Base-by-base conservation (phyloP, 2,329 filamentous ascomycete species). In the Phoma sp. region DNA sequence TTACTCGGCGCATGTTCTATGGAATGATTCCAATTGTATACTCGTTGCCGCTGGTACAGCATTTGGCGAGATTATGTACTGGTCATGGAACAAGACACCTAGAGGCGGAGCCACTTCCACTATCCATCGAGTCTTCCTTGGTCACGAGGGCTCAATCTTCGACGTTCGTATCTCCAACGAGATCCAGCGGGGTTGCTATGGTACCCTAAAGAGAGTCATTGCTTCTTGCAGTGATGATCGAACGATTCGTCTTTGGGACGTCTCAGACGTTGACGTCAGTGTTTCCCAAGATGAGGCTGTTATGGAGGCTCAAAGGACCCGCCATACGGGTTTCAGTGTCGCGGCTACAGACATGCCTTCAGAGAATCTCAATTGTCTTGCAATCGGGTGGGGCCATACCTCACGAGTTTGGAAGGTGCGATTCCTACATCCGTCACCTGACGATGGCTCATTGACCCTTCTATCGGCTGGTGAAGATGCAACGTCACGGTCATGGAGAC, bases 191-290 rank as follows among this genome's bases (percentile, higher is more conserved):
- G 55, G 43, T 11, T 49, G 57, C 37, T 55, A 52, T 23, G 54
- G 62, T 77, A 82, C 1, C 69, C 77, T 61, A 73, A 77, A 79
- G 24, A 81, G 89, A 46, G 73, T 96, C n/a, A 80, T 99, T 30
- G 90, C 89, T 11, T 97, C 90, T 66, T 99, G 95, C 71, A 98
- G 93, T 68, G 95, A 99, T 69, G 95, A 99, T 74, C 84, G 95
- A 45, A 96, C 92, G 0, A 86, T 99, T 22, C 83, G 90, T 11
- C 77, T 98, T 1, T 98, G 95, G 93, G 86, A 96, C 68, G 85
- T 97, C 7, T 86, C 87, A 0, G 81, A 86, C 51, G 54, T 59
- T 0, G 32, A 55, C 14, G 41, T 53, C 6, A 58, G 66, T 7
- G 42, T 25, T 3, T 37, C 41, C 13, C 46, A 52, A 4, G 65